A percentile compares a stretch with the other conserved stretches of the same genome.
Evolutionary conservation across 2,329 filamentous ascomycete genomes (phyloP).

Genomic region (Calonectria multiphialidica): DNA sequence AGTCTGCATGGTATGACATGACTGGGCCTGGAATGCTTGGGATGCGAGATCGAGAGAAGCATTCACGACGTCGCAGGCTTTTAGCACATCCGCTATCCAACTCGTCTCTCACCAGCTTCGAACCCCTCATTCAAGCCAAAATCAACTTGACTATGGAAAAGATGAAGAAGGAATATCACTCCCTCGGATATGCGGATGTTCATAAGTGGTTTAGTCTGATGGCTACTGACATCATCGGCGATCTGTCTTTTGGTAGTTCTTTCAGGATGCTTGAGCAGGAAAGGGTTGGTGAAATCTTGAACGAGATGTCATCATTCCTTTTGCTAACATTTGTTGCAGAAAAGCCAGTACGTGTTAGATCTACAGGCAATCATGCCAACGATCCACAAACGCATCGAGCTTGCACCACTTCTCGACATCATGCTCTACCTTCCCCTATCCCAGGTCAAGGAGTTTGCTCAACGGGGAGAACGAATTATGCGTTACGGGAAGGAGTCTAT

Average conservation of each 20-base stretch:
- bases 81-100: constrained; percentile 4
- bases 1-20: constrained; percentile 6
- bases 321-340: neutral
- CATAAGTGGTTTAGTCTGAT: constrained; percentile 8
- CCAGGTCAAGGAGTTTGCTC: neutral
- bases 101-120: constrained; percentile 4
- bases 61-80: constrained; percentile 5
- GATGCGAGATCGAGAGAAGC: neutral
- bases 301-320: neutral
- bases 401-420: neutral
- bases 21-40: constrained; percentile 9
- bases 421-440: neutral
- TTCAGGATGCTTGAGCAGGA: constrained; percentile 11
- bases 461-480: neutral
- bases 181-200: neutral
- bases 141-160: neutral
- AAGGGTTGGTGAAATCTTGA: neutral
- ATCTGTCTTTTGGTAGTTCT: constrained; percentile 4
- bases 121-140: neutral
- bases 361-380: neutral
- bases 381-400: constrained; percentile 4
- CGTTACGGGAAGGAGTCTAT: constrained; percentile 9
- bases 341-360: constrained; percentile 5
- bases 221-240: constrained; percentile 11
- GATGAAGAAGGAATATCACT: neutral